Conservation (phyloP, 2,329 filamentous ascomycete species). For the Zymoseptoria ardabiliae region DNA sequence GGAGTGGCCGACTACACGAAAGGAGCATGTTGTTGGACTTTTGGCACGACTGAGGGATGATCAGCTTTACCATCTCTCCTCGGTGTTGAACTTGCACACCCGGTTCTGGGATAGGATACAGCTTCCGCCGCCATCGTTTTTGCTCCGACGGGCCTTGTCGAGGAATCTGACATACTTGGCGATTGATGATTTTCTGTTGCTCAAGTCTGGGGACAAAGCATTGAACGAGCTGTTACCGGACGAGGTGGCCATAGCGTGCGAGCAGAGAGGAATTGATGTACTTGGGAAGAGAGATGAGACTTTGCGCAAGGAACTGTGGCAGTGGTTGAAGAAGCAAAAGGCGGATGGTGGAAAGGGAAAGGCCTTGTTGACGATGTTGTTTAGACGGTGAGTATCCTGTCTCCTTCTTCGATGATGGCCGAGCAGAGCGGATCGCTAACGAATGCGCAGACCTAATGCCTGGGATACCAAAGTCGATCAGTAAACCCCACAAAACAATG, state of each 20-base stretch:
- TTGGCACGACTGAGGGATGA: conserved; percentile 26
- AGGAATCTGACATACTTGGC: conserved; percentile 56
- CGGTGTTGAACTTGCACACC: conserved; percentile 35
- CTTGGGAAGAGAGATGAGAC: conserved; percentile 21
- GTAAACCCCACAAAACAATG: background rate
- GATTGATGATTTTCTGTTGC: conserved; percentile 63
- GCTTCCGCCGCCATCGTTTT: conserved; percentile 38
- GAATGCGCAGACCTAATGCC: conserved; percentile 13
- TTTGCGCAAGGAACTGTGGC: conserved; percentile 26
- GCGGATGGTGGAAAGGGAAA: conserved; percentile 30
- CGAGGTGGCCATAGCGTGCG: conserved; percentile 32
- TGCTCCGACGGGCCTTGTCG: conserved; percentile 50
- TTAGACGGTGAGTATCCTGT: conserved; percentile 26
- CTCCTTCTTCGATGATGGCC: background rate
- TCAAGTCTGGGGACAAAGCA: conserved; percentile 49
- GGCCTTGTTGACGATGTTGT: conserved; percentile 28
- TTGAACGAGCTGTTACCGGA: conserved; percentile 45
- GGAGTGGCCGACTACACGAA: conserved; percentile 34
- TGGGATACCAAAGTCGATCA: conserved; percentile 7
- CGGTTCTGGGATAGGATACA: conserved; percentile 39
- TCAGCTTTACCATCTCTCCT: conserved; percentile 37
- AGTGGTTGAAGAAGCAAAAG: conserved; percentile 36
- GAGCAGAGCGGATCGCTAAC: background rate
- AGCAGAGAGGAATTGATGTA: conserved; percentile 30
- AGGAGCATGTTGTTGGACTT: conserved; percentile 9